Evolutionary conservation across 2,329 filamentous ascomycete species (phyloP).

Genomic region (Fusarium sarcochroum): DNA sequence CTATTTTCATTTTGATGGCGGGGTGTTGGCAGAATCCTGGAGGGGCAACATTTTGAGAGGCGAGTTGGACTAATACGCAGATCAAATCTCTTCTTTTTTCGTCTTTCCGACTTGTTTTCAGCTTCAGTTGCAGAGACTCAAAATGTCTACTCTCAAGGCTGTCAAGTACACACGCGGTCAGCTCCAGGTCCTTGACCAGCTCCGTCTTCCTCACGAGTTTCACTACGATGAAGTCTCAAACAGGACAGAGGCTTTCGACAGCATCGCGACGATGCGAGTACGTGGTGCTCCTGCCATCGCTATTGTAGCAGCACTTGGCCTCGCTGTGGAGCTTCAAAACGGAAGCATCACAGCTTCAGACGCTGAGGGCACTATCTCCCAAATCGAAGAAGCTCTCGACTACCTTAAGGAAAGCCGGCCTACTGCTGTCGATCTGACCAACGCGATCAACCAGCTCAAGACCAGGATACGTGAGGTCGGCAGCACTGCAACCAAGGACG

Average conservation of each 20-base stretch:
- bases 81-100: not conserved
- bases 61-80: slow-evolving; percentile 13
- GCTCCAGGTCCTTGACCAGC: slow-evolving; percentile 85
- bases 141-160: slow-evolving; percentile 76
- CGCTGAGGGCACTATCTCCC: slow-evolving; percentile 72
- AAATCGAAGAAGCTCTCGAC: slow-evolving; percentile 82
- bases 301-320: slow-evolving; percentile 92
- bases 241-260: slow-evolving; percentile 83
- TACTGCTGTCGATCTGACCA: slow-evolving; percentile 94
- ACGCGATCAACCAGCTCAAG: slow-evolving; percentile 87
- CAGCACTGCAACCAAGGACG: slow-evolving; percentile 57
- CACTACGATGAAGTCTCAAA: slow-evolving; percentile 81
- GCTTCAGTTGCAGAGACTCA: not conserved
- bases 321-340: slow-evolving; percentile 85
- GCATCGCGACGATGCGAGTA: slow-evolving; percentile 84
- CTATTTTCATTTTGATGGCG: slow-evolving; percentile 42
- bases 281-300: slow-evolving; percentile 93
- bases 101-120: not conserved
- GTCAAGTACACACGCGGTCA: slow-evolving; percentile 81
- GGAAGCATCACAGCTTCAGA: slow-evolving; percentile 61
- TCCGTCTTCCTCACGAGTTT: slow-evolving; percentile 84
- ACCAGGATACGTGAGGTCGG: slow-evolving; percentile 68
- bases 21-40: slow-evolving; percentile 54
- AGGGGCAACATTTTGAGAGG: slow-evolving; percentile 46
- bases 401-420: slow-evolving; percentile 92